These are phyloP conservation scores for Senna siamea DNA, from an alignment of 306 rosid genomes.

Conservation along the genomic window DNA sequence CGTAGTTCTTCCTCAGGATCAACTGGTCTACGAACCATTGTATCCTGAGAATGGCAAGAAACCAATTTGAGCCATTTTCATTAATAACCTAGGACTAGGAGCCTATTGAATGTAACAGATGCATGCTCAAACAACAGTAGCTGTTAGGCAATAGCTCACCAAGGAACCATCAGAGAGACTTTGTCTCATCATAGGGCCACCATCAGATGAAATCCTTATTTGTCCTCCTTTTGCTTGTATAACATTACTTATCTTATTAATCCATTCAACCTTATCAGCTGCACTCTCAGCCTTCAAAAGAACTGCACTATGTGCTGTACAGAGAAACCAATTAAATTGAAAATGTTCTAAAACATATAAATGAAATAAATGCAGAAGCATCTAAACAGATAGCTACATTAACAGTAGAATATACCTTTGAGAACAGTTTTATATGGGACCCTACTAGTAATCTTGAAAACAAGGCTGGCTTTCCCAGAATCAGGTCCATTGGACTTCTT, in stretches of 20 bases:
- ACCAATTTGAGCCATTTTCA: background rate
- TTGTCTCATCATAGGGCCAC: constrained; percentile 69
- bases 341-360: constrained; percentile 1
- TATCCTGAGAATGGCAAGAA: constrained; percentile 60
- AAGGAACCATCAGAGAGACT: constrained; percentile 91
- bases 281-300: constrained; percentile 86
- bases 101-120: background rate
- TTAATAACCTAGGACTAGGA: background rate
- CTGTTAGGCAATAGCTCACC: constrained; percentile 53
- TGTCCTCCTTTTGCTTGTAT: constrained; percentile 87
- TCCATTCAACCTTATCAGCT: constrained; percentile 86
- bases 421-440: constrained; percentile 90
- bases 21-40: constrained; percentile 91
- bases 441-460: constrained; percentile 81
- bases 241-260: constrained; percentile 75
- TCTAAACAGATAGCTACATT: background rate
- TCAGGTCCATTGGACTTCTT: constrained; percentile 88
- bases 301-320: constrained; percentile 84
- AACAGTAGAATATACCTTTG: constrained; percentile 59
- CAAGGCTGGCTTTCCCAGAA: constrained; percentile 75
- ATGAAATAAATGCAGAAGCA: background rate
- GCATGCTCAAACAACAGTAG: background rate
- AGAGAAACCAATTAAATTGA: constrained; percentile 27
- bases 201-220: constrained; percentile 62
- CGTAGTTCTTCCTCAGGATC: constrained; percentile 98